Evolutionary conservation across 441 rosid genomes (phyloP).

Genomic region (Pelargonium cotyledonis): DNA sequence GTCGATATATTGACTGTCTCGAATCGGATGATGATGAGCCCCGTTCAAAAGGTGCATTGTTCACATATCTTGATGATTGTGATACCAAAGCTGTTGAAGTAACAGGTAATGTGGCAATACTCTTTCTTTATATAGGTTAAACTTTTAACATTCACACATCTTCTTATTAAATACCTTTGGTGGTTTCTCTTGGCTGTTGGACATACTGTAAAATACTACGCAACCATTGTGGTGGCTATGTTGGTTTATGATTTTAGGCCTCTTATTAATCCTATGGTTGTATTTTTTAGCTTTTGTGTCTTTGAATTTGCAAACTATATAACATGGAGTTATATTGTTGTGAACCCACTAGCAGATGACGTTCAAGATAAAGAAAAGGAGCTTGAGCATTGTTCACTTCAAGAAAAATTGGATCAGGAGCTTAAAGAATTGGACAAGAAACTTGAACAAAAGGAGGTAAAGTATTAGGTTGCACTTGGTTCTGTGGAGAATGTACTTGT

Average conservation of each 20-base stretch:
- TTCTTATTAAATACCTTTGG: neutral
- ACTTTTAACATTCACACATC: neutral
- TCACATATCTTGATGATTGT: conserved; percentile 52
- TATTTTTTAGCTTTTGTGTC: neutral
- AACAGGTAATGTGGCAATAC: conserved; percentile 37
- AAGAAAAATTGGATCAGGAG: conserved; percentile 78
- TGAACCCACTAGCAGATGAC: conserved; percentile 44
- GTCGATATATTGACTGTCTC: conserved; percentile 33
- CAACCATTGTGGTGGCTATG: conserved; percentile 6
- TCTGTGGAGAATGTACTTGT: neutral
- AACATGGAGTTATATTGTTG: conserved; percentile 8
- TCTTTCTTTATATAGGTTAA: neutral
- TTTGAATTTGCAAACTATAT: conserved; percentile 10
- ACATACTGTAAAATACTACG: neutral
- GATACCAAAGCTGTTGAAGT: conserved; percentile 44
- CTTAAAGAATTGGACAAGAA: conserved; percentile 79
- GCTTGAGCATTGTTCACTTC: conserved; percentile 80
- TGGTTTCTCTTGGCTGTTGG: neutral
- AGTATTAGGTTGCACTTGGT: neutral
- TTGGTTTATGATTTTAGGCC: neutral
- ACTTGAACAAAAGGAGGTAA: conserved; percentile 92
- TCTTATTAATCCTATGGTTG: neutral
- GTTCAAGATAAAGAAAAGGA: conserved; percentile 68
- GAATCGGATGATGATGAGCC: conserved; percentile 63
- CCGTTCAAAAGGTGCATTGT: conserved; percentile 39